Evolutionary conservation across 2,329 filamentous ascomycete genomes (phyloP).

Genomic region (Aspergillus jensenii): DNA sequence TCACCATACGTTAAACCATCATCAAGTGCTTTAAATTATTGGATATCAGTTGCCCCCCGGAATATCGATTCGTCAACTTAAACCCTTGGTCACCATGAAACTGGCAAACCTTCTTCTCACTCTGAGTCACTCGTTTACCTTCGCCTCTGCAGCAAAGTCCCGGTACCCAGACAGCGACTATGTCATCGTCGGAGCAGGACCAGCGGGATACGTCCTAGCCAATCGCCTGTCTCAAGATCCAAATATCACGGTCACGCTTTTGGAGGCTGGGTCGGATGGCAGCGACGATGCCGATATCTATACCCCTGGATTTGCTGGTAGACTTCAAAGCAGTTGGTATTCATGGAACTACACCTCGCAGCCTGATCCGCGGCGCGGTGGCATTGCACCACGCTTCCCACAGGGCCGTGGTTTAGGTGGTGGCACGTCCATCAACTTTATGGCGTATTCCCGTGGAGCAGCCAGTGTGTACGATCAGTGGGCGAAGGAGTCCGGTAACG

Average conservation of each 20-base stretch:
- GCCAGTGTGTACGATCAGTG: neutral
- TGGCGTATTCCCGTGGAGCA: neutral
- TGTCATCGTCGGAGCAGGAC: slow-evolving; percentile 37
- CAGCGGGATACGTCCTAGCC: slow-evolving; percentile 43
- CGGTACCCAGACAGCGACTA: slow-evolving; percentile 20
- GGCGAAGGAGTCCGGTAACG: neutral
- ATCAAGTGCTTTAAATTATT: no score
- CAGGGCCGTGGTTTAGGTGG: slow-evolving; percentile 61
- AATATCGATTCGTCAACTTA: no score
- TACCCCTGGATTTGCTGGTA: neutral
- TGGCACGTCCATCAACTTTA: slow-evolving; percentile 59
- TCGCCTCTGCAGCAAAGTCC: no score
- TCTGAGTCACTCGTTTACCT: no score
- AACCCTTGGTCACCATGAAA: no score
- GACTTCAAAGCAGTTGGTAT: neutral
- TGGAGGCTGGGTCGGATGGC: slow-evolving; percentile 43
- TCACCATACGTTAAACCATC: no score
- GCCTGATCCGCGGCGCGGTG: neutral
- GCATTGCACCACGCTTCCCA: slow-evolving; percentile 21
- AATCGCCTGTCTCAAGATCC: slow-evolving; percentile 53
- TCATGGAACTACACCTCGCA: neutral
- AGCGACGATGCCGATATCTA: slow-evolving; percentile 50
- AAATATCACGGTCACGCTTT: slow-evolving; percentile 40
- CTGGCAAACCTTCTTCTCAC: no score
- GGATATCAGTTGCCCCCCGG: no score